Conservation (phyloP, 768 basidiomycete genomes). For the Suillus spraguei region DNA sequence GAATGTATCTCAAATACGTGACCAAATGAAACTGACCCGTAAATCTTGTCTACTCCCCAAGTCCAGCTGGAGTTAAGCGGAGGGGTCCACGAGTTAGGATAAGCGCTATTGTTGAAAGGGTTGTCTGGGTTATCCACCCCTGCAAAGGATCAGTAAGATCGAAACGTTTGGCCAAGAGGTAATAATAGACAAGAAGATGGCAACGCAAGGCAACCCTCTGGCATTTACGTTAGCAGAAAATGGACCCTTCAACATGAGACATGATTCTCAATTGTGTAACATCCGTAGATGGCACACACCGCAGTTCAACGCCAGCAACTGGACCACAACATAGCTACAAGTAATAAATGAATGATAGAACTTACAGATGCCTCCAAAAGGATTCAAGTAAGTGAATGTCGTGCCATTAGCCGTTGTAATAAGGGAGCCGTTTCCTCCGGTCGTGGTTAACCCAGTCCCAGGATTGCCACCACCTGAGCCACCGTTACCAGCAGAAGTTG, state of each 20-base stretch:
- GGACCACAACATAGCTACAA: not conserved
- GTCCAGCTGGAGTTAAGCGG: conserved; percentile 76
- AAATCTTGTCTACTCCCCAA: conserved; percentile 62
- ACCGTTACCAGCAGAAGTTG: not conserved
- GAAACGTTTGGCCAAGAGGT: conserved; percentile 1
- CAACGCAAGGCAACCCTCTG: not conserved
- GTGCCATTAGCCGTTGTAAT: conserved; percentile 67
- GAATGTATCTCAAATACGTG: not conserved
- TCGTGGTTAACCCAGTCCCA: conserved; percentile 18
- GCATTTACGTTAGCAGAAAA: not conserved
- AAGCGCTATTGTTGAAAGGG: conserved; percentile 76
- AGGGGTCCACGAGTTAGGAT: conserved; percentile 79
- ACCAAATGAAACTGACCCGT: conserved; percentile 46
- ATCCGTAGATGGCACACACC: not conserved
- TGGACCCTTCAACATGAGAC: not conserved
- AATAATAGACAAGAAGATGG: conserved; percentile 6
- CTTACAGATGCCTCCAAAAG: conserved; percentile 76
- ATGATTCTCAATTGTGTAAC: not conserved
- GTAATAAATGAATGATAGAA: conserved; percentile 13
- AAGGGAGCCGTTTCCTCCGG: conserved; percentile 71
- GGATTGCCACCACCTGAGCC: conserved; percentile 15
- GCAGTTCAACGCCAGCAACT: not conserved
- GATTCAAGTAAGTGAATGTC: conserved; percentile 76
- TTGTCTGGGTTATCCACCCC: conserved; percentile 70
- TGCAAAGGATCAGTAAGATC: conserved; percentile 26